Evolutionary conservation across 2,329 filamentous ascomycete species (phyloP), one percentile per base, ranked within the genome.

Genomic region (Alternaria novae-zelandiae): DNA sequence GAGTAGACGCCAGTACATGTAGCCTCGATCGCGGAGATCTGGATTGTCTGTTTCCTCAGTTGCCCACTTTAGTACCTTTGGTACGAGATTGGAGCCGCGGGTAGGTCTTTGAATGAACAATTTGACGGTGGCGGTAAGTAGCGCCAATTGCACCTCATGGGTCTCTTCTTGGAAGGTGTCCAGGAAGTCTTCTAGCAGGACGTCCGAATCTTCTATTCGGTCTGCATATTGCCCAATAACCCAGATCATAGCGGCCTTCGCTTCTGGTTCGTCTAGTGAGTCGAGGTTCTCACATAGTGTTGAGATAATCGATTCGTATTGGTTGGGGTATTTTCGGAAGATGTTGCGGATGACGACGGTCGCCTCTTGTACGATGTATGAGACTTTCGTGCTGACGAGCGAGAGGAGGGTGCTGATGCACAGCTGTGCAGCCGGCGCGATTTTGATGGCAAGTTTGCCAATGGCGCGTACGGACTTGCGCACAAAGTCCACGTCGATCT

Each of bases 41-140:
- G 96, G 96, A 80, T 99, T 97, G 77, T 99, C 96, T n/a, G 95
- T 98, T 79, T 98, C 96, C 79, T 98, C 96, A 0, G 96, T 99
- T 5, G 96, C 96, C 95, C 96, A 98, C 81, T 98, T 98, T 54
- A 99, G 85, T 3, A 98, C 95, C 74, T 94, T 94, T 1, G 95
- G 96, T 1, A 99, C 95, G 7, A 99, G 86, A 56, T 96, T 90
- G 74, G 97, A 94, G 25, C 93, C 96, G 77, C 97, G 97, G 15
- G 94, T 97, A 0, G 96, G 96, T 21, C 96, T 88, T 78, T 98
- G 96, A 70, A 99, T 97, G 82, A 99, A 99, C 3, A 99, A 86
- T 80, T 99, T 99, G 36, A 99, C 96, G 0, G 96, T 98, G 9
- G 96, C 96, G 0, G 96, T 99, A 30, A 99, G 88, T 15, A 99